Base-by-base conservation (phyloP, 176 grass and related monocot species). In the Zoysia pacifica region DNA sequence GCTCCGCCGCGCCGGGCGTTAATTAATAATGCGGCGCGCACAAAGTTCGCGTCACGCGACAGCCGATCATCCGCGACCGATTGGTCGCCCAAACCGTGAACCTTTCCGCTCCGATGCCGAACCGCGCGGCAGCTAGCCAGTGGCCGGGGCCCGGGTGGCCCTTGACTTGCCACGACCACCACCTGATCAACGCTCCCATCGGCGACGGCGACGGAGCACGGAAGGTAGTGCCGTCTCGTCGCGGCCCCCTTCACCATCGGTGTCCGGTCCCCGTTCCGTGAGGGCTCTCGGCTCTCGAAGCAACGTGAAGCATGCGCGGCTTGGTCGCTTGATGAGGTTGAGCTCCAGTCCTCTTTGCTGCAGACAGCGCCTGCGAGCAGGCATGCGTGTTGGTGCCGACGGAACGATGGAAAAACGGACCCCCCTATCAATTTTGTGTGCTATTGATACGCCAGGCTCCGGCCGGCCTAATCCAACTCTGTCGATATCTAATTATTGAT, bases 11-110 rank as follows among this genome's bases (percentile, higher is more conserved):
- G 18, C 18, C 72, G 74, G 65, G 37, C 55, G 55, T 72, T 76
- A 41, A 48, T 20, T 20, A 41, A 59, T 72, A 46, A 54, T 38
- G 37, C 8, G 59, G 14, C 13, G 66, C 46, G 66, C 74, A 54
- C 83, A 79, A 85, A 64, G 58, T 40, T 79, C 75, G 38, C 56
- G n/a, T 77, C 74, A 60, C n/a, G 35, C 5, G 45, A 44, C 48
- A 42, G 5, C 56, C 47, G 14, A 52, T 18, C 74, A 4, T 11
- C 47, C 37, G 1, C 9, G 36, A n/a, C 15, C 42, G 11, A 56
- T 19, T 9, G 9, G 18, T 47, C 4, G 37, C 12, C 7, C 7
- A 9, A 64, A n/a, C 65, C 65, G 11, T 37, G 50, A 67, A 55
- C 9, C 9, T 38, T 72, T 41, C 6, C 4, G 0, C 20, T 35